Evolutionary conservation across 495 filamentous ascomycete genomes (phyloP).

Genomic region (Penicillium paradoxum): DNA sequence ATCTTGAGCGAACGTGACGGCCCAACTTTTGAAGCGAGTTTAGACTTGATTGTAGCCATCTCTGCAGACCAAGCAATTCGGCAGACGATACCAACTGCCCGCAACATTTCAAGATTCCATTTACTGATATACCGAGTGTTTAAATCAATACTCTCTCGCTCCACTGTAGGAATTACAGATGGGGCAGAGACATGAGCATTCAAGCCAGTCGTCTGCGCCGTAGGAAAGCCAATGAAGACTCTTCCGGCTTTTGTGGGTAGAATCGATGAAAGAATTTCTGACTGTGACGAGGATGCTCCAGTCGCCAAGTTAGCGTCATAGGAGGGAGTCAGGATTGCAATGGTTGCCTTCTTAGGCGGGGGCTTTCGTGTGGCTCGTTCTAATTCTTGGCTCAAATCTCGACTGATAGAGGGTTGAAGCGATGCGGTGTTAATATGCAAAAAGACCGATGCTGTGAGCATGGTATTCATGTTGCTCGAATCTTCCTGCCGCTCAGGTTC

Average conservation of each 20-base stretch:
- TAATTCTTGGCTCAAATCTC: conserved; percentile 72
- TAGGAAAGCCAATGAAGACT: conserved; percentile 97
- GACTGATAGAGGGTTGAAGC: conserved; percentile 64
- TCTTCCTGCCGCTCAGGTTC: conserved; percentile 30
- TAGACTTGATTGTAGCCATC: conserved; percentile 66
- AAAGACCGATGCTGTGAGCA: conserved; percentile 72
- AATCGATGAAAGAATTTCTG: conserved; percentile 84
- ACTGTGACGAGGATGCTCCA: conserved; percentile 51
- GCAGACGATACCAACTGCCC: conserved; percentile 83
- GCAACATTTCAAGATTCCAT: conserved; percentile 96
- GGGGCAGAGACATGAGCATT: conserved; percentile 97
- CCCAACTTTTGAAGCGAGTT: conserved; percentile 26
- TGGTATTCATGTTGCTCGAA: conserved; percentile 58
- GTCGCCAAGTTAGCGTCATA: conserved; percentile 75
- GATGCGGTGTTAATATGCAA: conserved; percentile 79
- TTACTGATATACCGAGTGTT: conserved; percentile 89
- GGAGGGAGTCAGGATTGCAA: conserved; percentile 84
- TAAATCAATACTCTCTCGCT: conserved; percentile 92
- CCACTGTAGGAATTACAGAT: conserved; percentile 96
- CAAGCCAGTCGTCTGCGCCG: conserved; percentile 90
- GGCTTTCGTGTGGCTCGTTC: conserved; percentile 96
- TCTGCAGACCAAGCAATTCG: conserved; percentile 82
- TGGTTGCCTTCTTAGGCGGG: conserved; percentile 76
- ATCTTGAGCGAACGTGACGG: conserved; percentile 50
- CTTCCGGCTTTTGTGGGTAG: conserved; percentile 80